phyloP scores from a whole-genome alignment of 2,329 filamentous ascomycete species.

The Monosporascus ibericus region DNA sequence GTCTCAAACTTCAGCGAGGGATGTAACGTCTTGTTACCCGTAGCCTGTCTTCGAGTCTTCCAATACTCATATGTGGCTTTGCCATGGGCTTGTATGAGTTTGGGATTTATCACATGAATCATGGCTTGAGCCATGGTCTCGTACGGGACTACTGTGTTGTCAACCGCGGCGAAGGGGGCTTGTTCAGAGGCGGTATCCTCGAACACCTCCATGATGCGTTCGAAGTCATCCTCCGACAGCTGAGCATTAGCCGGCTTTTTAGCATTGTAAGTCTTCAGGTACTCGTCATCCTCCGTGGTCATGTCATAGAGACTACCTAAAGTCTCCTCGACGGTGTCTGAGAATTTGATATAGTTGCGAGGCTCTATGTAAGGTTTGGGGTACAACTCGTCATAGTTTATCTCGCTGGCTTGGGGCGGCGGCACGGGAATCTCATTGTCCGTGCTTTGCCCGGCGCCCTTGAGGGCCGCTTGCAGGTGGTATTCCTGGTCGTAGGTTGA shows the following conservation, averaged over 20 bases:
- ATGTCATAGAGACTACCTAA: conserved; percentile 90
- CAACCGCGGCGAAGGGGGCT: conserved; percentile 83
- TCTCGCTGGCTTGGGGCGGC: conserved; percentile 55
- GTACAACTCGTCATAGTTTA: conserved; percentile 89
- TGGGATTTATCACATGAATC: conserved; percentile 41
- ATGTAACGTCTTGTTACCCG: conserved; percentile 67
- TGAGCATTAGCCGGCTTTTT: conserved; percentile 58
- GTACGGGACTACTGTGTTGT: conserved; percentile 77
- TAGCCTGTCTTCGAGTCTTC: conserved; percentile 63
- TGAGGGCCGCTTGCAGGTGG: conserved; percentile 80
- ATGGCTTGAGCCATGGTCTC: conserved; percentile 69
- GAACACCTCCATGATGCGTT: conserved; percentile 90
- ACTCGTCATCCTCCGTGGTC: conserved; percentile 82
- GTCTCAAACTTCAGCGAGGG: conserved; percentile 87
- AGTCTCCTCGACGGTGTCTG: conserved; percentile 95
- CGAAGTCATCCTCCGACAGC: conserved; percentile 86
- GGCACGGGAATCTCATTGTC: conserved; percentile 61
- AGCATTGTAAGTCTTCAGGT: conserved; percentile 76
- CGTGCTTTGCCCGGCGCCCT: conserved; percentile 47
- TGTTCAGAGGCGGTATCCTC: conserved; percentile 79
- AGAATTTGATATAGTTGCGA: conserved; percentile 93
- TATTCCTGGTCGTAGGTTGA: conserved; percentile 61
- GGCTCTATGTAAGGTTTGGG: conserved; percentile 74
- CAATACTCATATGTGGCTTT: conserved; percentile 87
- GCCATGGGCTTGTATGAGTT: conserved; percentile 49